These are phyloP conservation scores for Abrus precatorius DNA, from an alignment of 306 rosid genomes.

Conservation along the genomic window DNA sequence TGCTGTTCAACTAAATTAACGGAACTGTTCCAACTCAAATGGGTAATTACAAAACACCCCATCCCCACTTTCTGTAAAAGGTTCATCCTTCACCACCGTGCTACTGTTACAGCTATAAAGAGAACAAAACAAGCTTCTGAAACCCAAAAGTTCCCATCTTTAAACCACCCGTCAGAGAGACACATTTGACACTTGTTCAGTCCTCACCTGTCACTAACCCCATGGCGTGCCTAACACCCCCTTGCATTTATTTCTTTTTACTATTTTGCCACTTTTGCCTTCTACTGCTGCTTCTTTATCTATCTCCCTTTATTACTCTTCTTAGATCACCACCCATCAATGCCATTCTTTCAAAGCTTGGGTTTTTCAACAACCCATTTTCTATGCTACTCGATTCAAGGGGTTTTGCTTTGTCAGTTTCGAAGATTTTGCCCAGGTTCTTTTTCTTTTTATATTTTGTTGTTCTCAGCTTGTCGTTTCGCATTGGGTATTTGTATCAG, in stretches of 20 bases:
- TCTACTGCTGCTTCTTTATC: background rate
- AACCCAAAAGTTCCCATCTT: conserved; percentile 10
- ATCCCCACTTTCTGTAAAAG: background rate
- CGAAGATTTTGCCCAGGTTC: conserved; percentile 50
- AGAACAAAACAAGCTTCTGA: conserved; percentile 53
- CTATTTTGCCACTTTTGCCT: conserved; percentile 58
- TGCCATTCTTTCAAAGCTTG: conserved; percentile 49
- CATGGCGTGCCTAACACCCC: conserved; percentile 54
- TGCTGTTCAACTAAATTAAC: conserved; percentile 47
- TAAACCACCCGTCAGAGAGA: conserved; percentile 26
- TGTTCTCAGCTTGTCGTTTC: conserved; percentile 56
- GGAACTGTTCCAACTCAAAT: conserved; percentile 22
- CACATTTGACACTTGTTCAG: conserved; percentile 60
- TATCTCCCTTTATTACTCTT: background rate
- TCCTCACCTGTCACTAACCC: conserved; percentile 48
- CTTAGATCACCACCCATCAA: background rate
- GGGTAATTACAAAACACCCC: conserved; percentile 27
- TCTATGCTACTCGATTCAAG: conserved; percentile 53
- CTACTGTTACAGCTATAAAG: conserved; percentile 34
- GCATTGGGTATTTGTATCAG: conserved; percentile 44
- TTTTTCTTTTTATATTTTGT: conserved; percentile 39
- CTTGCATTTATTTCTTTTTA: conserved; percentile 66
- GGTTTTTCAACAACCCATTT: conserved; percentile 55
- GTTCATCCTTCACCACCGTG: conserved; percentile 18
- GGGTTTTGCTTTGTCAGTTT: conserved; percentile 47